A percentile compares a stretch with the other conserved stretches of the same genome.
Evolutionary conservation across 1,284 basidiomycete genomes (phyloP).

Genomic region (Moniliella sp.): DNA sequence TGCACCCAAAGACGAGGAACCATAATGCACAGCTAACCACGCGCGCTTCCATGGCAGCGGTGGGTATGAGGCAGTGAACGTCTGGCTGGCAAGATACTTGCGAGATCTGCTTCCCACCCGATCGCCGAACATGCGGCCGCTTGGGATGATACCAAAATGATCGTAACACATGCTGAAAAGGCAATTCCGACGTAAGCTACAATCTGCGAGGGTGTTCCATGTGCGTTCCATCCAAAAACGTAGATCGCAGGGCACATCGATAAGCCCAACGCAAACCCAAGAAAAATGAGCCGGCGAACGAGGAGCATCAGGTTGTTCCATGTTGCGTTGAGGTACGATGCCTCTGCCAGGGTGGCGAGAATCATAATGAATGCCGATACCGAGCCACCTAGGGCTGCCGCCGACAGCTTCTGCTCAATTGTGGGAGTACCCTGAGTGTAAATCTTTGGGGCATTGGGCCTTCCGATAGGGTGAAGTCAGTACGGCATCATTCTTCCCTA

Average conservation of each 20-base stretch:
- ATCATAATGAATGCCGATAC: conserved; percentile 31
- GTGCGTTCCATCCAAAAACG: conserved; percentile 25
- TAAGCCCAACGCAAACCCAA: conserved; percentile 23
- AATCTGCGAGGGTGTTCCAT: conserved; percentile 14
- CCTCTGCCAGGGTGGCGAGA: conserved; percentile 27
- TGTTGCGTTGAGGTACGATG: conserved; percentile 31
- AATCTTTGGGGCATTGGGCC: too few species aligned
- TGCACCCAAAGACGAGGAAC: conserved; percentile 31
- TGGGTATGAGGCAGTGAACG: conserved; percentile 30
- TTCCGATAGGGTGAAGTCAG: too few species aligned
- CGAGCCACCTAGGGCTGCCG: conserved; percentile 29
- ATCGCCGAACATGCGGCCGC: conserved; percentile 30
- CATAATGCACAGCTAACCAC: conserved; percentile 25
- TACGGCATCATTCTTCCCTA: too few species aligned
- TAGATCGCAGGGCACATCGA: conserved; percentile 29
- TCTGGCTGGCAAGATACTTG: conserved; percentile 33
- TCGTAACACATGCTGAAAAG: conserved; percentile 20
- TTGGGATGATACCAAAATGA: conserved; percentile 26
- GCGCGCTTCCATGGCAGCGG: conserved; percentile 18
- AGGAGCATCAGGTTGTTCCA: conserved; percentile 34
- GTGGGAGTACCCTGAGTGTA: too few species aligned
- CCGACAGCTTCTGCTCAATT: conserved; percentile 26
- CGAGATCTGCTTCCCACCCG: conserved; percentile 30
- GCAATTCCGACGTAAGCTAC: conserved; percentile 22
- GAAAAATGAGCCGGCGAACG: conserved; percentile 26